Evolutionary conservation across 768 basidiomycete species (phyloP), one percentile per base, ranked within the genome.

Genomic region (Baorangia bicolor): DNA sequence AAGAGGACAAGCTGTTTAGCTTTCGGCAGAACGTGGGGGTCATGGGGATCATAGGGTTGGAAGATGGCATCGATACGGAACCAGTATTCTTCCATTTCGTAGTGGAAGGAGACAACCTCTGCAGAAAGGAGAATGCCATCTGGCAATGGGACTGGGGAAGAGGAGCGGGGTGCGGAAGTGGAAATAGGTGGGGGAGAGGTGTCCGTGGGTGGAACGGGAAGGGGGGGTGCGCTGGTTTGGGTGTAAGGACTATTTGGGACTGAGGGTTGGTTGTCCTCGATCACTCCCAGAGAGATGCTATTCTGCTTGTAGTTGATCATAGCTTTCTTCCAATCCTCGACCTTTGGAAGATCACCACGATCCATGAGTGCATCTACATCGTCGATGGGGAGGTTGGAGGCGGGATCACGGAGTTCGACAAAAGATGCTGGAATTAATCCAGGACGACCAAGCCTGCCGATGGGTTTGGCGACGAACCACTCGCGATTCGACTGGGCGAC

Each of bases 401-500:
- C 76, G 20, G 95, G 95, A 72, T 99, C 95, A 55, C 94, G 90
- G 45, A 98, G 89, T 73, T 98, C 89, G 63, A 99, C 96, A 70
- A 98, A 98, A 2, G 96, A 86, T 49, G 94, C 95, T 7, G 97
- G 97, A 55, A 99, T 98, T 54, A 99, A 81, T 48, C 97, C 97
- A 0, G 97, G 97, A 51, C 95, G 88, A 30, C 97, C 96, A 20
- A 99, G 83, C 52, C 85, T 82, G 38, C 94, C 94, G 65, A 99
- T 99, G 13, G 96, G 94, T 74, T 99, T 99, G 27, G 97, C 97
- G 45, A 99, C 97, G 72, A 98, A 98, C 97, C 97, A 99, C 72
- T 99, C 97, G 60, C 94, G 92, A 68, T 98, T 99, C n/a, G 95
- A 98, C 72, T 98, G 97, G 0, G 97, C 97, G 53, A 98, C 97